Evolutionary conservation across 2,329 filamentous ascomycete species (phyloP), one percentile per base, ranked within the genome.

Genomic region (Penicillium brevicompactum): DNA sequence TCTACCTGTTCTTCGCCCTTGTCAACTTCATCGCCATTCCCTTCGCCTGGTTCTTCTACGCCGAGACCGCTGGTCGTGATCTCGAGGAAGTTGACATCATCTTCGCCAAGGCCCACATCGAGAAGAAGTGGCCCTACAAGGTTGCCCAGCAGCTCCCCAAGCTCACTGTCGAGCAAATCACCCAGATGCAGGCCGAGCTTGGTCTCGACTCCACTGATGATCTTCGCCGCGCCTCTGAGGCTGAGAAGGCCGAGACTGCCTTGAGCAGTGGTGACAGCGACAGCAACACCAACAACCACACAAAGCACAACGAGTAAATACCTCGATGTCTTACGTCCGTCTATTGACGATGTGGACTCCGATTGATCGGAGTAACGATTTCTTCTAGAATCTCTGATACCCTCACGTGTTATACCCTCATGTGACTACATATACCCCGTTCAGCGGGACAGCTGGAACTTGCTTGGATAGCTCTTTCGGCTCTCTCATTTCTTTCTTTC

Each of bases 1-100:
- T 71, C 22, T 76, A 76, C 62, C 69, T 76, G 46, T 74, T 76
- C 67, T 76, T 76, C 46, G 70, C 69, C 3, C 57, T 65, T n/a
- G 61, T 74, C 61, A 74, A 75, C 62, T 64, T 69, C 47, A 57
- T 66, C 51, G 80, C 78, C 67, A 70, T 82, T 32, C 78, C 79
- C n/a, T 57, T 81, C 58, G 78, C 77, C 60, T 80, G 74, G 66
- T 79, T 82, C 73, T 79, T 82, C 71, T 79, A 82, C 59, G 74
- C 74, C 1, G 78, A 80, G 62, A 78, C 78, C 0, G 71, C 72
- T 21, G 74, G 72, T 31, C 68, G 70, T 48, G 70, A 71, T 24
- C 67, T 76, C 10, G 74, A 77, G 56, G 73, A 76, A 51, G 66
- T 76, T 49, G 70, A 74, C 44, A 63, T 75, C 24, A 71, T 75